phyloP scores from a whole-genome alignment of 2,329 filamentous ascomycete species.

The Pyrenochaeta sp. region DNA sequence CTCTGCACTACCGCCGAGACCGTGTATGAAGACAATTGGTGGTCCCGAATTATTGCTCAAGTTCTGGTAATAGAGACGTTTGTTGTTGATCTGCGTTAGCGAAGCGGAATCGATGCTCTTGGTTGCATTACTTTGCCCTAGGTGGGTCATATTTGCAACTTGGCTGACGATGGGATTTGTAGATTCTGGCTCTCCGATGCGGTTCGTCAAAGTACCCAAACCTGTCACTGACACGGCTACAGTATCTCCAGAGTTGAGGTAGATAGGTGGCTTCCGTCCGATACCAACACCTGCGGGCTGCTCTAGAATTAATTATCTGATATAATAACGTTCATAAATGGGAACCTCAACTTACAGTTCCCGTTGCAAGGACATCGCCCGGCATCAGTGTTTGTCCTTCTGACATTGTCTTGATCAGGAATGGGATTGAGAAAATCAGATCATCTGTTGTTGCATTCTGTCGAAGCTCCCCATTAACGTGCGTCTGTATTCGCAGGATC shows the following conservation, averaged over 20 bases:
- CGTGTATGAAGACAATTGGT: conserved; percentile 63
- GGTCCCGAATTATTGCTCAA: conserved; percentile 31
- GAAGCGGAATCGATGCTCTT: conserved; percentile 43
- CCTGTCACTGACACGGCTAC: conserved; percentile 34
- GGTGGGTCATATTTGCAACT: conserved; percentile 49
- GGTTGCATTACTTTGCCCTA: conserved; percentile 52
- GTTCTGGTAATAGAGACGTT: conserved; percentile 52
- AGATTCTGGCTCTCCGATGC: conserved; percentile 59
- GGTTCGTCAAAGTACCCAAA: conserved; percentile 37
- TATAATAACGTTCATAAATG: conserved; percentile 58
- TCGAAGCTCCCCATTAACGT: conserved; percentile 57
- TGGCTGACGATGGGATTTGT: conserved; percentile 16
- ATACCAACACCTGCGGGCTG: conserved; percentile 53
- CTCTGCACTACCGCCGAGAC: conserved; percentile 59
- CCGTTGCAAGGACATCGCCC: conserved; percentile 59
- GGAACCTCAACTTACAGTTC: conserved; percentile 59
- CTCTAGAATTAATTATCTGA: conserved; percentile 47
- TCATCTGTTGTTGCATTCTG: conserved; percentile 59
- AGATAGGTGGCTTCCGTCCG: conserved; percentile 50
- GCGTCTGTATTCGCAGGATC: conserved; percentile 55
- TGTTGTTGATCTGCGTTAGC: conserved; percentile 52
- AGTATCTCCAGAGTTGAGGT: conserved; percentile 36
- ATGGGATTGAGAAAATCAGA: conserved; percentile 55
- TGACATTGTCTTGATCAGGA: conserved; percentile 58
- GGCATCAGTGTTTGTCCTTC: conserved; percentile 55